Evolutionary conservation across 1,139 yeast genomes (phyloP), one percentile per base, ranked within the genome.

Genomic region (Sugiyamaella japonica): DNA sequence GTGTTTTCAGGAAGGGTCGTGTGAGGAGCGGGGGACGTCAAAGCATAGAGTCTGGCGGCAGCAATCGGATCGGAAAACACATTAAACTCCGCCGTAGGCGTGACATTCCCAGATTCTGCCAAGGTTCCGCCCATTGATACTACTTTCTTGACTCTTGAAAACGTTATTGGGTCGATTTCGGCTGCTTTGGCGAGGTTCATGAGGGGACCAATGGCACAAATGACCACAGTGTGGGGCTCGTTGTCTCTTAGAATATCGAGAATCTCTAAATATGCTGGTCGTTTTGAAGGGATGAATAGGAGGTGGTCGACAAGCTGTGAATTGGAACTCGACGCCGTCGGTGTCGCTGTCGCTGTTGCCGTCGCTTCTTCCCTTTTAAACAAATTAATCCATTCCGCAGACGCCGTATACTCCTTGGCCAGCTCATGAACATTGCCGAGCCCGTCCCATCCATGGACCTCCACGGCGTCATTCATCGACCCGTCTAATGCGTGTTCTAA

Each of bases 51-150:
- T n/a, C 63, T 63, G 0, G 76, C 73, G 1, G 77, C 73, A 0
- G 78, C 78, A 32, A 69, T 55, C 29, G 74, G 71, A 53, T 75
- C 78, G 1, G 76, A 71, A 55, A 65, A 72, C 13, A 73, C 71
- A 56, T 75, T 75, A 67, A 75, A 75, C 59, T 75, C 78, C 1
- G 77, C 76, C 13, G 62, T 51, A 1, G 78, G 78, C 9, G 76
- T 70, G 54, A 71, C 70, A 56, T 75, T 75, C 12, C 78, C 78
- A 2, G 73, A 71, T 29, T 56, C 63, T 8, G 59, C 54, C 36
- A 75, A 53, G 5, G 74, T 68, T 7, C 74, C 78, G 34, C 77
- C 78, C 78, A 75, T 75, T 46, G 69, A 62, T 17, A 74, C 67
- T 15, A 75, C 65, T 50, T 69, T 64, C 54, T 67, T 70, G 46